Percentiles rank a stretch among this genome's conserved stretches.
Evolutionary conservation across 495 filamentous ascomycete species (phyloP).

Genomic region (Hyaloscypha finlandica): DNA sequence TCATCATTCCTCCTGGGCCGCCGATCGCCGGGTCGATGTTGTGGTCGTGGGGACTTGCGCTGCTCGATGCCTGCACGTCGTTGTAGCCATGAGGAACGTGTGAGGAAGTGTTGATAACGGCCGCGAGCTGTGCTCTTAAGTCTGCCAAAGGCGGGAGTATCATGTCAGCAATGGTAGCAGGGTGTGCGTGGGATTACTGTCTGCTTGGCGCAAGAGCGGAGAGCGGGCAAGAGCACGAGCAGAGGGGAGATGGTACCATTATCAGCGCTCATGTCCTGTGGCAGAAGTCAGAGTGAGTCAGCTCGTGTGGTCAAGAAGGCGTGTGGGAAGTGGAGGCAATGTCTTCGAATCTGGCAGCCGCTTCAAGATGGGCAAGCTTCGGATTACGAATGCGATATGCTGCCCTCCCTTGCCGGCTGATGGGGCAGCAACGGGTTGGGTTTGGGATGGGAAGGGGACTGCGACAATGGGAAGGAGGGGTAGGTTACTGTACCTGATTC

Average conservation of each 20-base stretch:
- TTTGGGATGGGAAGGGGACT: not conserved
- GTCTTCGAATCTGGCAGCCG: not conserved
- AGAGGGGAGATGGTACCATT: conserved; percentile 30
- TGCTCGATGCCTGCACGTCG: conserved; percentile 32
- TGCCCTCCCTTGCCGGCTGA: not conserved
- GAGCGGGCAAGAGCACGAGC: not conserved
- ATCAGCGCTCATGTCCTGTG: conserved; percentile 35
- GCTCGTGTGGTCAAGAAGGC: conserved; percentile 15
- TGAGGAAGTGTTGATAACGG: conserved; percentile 28
- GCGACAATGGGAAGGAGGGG: not conserved
- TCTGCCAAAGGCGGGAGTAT: conserved; percentile 26
- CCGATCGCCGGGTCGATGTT: conserved; percentile 41
- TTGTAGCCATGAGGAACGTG: conserved; percentile 29
- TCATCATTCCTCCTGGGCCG: conserved; percentile 34
- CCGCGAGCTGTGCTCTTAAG: conserved; percentile 37
- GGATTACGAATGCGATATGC: not conserved
- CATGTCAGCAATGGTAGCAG: conserved; percentile 28
- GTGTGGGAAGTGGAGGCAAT: not conserved
- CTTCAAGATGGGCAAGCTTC: conserved; percentile 6
- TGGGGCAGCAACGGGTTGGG: not conserved
- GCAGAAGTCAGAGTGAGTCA: conserved; percentile 28
- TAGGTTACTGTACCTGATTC: conserved; percentile 26
- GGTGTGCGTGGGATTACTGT: not conserved
- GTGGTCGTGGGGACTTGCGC: conserved; percentile 35
- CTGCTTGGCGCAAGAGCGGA: not conserved